These are phyloP conservation scores for Penicilliopsis zonata DNA, from an alignment of 495 filamentous ascomycete genomes.

Conservation along the genomic window DNA sequence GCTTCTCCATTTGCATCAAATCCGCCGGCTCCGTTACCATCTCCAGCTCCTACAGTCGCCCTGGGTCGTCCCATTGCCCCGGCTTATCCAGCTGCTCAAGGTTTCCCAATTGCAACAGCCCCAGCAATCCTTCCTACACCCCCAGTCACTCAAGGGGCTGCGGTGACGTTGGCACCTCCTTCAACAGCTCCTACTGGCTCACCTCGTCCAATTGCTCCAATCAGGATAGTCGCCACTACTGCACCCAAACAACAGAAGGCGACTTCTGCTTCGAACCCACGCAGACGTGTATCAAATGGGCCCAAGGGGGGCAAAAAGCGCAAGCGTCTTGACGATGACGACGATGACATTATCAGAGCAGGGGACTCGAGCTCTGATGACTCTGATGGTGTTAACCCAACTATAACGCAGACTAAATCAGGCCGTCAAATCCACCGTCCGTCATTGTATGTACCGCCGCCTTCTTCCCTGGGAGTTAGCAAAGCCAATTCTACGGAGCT, in stretches of 20 bases:
- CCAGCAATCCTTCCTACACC: background rate
- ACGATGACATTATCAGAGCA: slow-evolving; percentile 29
- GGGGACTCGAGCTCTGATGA: slow-evolving; percentile 35
- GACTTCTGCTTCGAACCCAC: slow-evolving; percentile 4
- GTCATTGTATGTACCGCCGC: slow-evolving; percentile 50
- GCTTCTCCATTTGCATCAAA: too few relatives aligned
- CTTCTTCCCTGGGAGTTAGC: slow-evolving; percentile 11
- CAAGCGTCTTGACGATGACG: slow-evolving; percentile 33
- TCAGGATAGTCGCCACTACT: slow-evolving; percentile 1
- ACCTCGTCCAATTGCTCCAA: slow-evolving; percentile 1
- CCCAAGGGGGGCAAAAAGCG: slow-evolving; percentile 27
- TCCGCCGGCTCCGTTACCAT: too few relatives aligned
- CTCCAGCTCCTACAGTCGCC: too few relatives aligned
- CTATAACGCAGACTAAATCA: slow-evolving; percentile 65
- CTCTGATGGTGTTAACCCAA: slow-evolving; percentile 36
- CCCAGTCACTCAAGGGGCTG: background rate
- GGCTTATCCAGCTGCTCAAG: background rate
- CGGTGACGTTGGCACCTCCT: background rate
- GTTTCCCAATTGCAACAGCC: background rate
- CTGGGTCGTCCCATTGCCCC: too few relatives aligned
- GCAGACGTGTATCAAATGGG: slow-evolving; percentile 5
- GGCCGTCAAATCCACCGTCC: slow-evolving; percentile 73
- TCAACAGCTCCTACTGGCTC: background rate
- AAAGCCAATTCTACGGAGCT: slow-evolving; percentile 17
- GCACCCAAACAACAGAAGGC: slow-evolving; percentile 6